Conservation (phyloP, 768 basidiomycete genomes). For the Rhodotorula kratochvilovae region DNA sequence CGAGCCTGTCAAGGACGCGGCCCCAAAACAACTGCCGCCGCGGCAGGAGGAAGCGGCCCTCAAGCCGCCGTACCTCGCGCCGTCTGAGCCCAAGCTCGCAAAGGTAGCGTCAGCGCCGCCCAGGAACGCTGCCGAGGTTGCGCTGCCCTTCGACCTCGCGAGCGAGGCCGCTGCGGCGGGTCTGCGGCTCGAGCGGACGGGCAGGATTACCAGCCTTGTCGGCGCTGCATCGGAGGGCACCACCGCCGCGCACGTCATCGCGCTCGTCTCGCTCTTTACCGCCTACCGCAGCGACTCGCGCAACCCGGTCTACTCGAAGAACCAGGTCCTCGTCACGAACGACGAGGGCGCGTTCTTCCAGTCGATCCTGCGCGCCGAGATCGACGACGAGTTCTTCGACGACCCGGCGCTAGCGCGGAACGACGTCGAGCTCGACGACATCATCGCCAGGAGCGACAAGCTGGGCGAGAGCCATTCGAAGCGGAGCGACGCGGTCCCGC, state of each 20-base stretch:
- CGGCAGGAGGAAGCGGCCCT: too few species aligned
- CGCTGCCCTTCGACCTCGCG: too few species aligned
- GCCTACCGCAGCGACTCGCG: slow-evolving; percentile 6
- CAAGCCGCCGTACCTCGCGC: too few species aligned
- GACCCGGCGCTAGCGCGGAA: background rate
- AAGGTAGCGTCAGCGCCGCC: too few species aligned
- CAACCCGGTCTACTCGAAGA: slow-evolving; percentile 33
- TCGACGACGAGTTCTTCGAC: background rate
- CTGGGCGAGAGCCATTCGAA: background rate
- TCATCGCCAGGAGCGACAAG: background rate
- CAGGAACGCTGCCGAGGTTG: too few species aligned
- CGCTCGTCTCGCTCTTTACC: slow-evolving; percentile 7
- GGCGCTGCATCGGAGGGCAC: background rate
- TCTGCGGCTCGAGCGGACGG: too few species aligned
- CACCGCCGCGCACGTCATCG: background rate
- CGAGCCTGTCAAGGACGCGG: too few species aligned
- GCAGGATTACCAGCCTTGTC: too few species aligned
- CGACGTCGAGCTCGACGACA: background rate
- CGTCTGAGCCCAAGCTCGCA: too few species aligned
- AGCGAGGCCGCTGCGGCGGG: too few species aligned
- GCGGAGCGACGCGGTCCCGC: background rate
- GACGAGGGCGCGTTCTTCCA: slow-evolving; percentile 9
- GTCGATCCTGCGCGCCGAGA: background rate
- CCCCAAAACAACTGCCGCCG: too few species aligned
- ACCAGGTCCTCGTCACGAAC: slow-evolving; percentile 7